These are phyloP conservation scores for Chiua sp. DNA, from an alignment of 1,284 basidiomycete genomes.

Conservation along the genomic window DNA sequence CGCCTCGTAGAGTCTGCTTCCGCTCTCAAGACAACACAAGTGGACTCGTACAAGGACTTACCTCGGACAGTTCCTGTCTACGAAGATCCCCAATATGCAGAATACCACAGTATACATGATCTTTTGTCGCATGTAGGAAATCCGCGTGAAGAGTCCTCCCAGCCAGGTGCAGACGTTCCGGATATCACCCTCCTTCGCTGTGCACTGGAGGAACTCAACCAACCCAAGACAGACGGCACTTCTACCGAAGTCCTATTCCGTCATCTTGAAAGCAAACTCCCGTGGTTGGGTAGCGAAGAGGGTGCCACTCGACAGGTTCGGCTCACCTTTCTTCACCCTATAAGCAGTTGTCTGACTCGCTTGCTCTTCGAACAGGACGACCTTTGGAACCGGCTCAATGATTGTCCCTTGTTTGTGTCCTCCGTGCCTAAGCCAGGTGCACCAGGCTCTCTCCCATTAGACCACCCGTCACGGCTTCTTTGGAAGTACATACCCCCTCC, in stretches of 20 bases:
- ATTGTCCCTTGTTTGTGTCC: slow-evolving; percentile 53
- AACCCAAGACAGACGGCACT: slow-evolving; percentile 44
- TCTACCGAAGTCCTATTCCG: slow-evolving; percentile 65
- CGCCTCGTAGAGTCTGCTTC: slow-evolving; percentile 59
- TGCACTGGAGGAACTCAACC: slow-evolving; percentile 55
- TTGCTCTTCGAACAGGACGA: slow-evolving; percentile 47
- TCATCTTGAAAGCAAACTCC: slow-evolving; percentile 57
- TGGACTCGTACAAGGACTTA: slow-evolving; percentile 56
- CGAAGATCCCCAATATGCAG: slow-evolving; percentile 52
- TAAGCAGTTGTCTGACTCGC: background rate
- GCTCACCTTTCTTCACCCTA: background rate
- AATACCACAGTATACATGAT: slow-evolving; percentile 54
- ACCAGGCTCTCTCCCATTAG: slow-evolving; percentile 13
- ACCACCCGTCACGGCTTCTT: slow-evolving; percentile 38
- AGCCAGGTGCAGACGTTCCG: slow-evolving; percentile 52
- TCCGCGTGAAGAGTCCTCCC: slow-evolving; percentile 27
- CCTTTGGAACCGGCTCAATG: slow-evolving; percentile 65
- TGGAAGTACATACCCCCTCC: slow-evolving; percentile 60
- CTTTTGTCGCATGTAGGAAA: slow-evolving; percentile 41
- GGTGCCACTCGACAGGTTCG: slow-evolving; percentile 58
- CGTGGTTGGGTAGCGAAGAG: slow-evolving; percentile 54
- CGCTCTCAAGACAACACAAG: slow-evolving; percentile 56
- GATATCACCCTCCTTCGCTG: slow-evolving; percentile 64
- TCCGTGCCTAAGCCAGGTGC: slow-evolving; percentile 20
- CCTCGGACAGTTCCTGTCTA: slow-evolving; percentile 55